Base-by-base conservation (phyloP, 148 eudicot genomes). In the Nyssa sinensis region DNA sequence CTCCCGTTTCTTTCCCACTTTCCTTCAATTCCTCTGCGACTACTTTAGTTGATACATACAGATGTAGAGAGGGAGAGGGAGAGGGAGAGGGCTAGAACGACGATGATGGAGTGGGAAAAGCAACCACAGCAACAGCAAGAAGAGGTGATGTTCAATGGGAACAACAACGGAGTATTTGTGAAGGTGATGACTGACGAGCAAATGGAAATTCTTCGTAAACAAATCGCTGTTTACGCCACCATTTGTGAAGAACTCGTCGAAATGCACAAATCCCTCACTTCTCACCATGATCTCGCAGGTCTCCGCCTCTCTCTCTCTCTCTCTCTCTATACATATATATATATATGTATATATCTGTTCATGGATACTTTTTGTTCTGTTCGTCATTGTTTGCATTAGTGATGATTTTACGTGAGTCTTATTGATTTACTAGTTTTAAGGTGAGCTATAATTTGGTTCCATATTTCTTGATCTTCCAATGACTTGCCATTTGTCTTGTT, bases 151-250 rank as follows among this genome's bases (percentile, higher is more conserved):
- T 35, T 78, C 53, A 44, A 28, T 41, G 35, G 33, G 60, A 33
- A 74, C 73, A 30, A 74, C 39, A 85, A 84, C 17, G 86, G 80
- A 47, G 78, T 90, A 76, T 89, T 84, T 70, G 94, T 88, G 41
- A 91, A 89, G 62, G 94, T 93, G 29, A 93, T 93, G 98, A 93
- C 96, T 0, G 98, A 93, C 77, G 96, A 93, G 76, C 98, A 93
- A 68, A 87, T 89, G 77, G 94, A 93, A 77, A 84, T 88, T 28
- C 86, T 93, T 0, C 78, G 96, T 2, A 91, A 88, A 66, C 98
- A 93, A 85, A 93, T 93, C 53, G 96, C 98, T 0, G 93, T 86
- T n/a, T 93, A 93, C 74, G 86, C 91, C 47, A 78, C 92, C 70
- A 88, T 93, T 79, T 91, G 96, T 77, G 93, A 93, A 19, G 84